Evolutionary conservation across 129 eudicot species (phyloP).

Genomic region (Pulicaria dysenterica): DNA sequence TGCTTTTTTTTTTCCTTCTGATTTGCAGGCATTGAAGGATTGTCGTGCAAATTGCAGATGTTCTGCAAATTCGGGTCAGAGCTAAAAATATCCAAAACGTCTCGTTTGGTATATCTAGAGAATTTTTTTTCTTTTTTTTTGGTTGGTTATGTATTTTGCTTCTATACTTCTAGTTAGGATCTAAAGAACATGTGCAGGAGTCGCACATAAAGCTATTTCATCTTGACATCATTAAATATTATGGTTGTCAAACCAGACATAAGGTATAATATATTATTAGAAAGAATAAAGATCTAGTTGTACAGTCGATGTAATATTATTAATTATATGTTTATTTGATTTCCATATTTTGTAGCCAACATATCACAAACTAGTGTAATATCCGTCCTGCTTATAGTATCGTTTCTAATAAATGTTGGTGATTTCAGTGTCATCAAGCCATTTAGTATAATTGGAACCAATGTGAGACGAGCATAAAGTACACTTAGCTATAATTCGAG

Average conservation of each 20-base stretch:
- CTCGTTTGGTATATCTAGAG: conserved; percentile 8
- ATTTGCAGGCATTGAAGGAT: conserved; percentile 63
- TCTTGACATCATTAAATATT: neutral
- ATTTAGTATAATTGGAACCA: too few relatives aligned
- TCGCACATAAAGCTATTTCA: neutral
- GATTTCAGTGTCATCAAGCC: too few relatives aligned
- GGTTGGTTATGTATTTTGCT: neutral
- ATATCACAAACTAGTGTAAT: neutral
- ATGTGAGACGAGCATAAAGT: too few relatives aligned
- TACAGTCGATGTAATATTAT: conserved; percentile 24
- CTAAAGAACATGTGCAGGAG: conserved; percentile 2
- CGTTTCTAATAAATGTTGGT: too few relatives aligned
- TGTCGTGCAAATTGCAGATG: conserved; percentile 80
- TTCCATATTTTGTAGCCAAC: neutral
- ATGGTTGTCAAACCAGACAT: conserved; percentile 6
- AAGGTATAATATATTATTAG: conserved; percentile 17
- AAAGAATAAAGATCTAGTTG: conserved; percentile 22
- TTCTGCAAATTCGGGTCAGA: conserved; percentile 32
- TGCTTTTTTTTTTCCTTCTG: neutral
- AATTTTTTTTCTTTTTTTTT: neutral
- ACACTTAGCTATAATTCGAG: too few relatives aligned
- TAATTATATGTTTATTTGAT: conserved; percentile 2
- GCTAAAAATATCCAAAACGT: conserved; percentile 20
- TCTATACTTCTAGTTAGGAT: conserved; percentile 28
- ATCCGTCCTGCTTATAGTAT: too few relatives aligned